phyloP scores from a whole-genome alignment of 352 stramenopile species.

The Phytophthora boehmeriae region DNA sequence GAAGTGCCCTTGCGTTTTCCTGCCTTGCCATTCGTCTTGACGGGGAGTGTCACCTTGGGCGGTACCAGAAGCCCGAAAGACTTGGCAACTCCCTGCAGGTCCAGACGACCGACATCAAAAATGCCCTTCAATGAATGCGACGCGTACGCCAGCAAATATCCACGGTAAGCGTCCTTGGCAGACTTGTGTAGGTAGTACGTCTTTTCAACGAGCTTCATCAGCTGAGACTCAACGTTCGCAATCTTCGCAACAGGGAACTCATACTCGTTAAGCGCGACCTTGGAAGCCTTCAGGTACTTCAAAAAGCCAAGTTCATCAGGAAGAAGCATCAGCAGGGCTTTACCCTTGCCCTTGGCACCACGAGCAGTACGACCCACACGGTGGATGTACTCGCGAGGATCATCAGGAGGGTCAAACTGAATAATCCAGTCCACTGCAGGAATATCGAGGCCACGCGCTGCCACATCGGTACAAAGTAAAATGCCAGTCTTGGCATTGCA shows the following conservation, averaged over 20 bases:
- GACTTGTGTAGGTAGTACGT: conserved; percentile 99
- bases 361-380: conserved; percentile 87
- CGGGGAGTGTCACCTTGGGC: conserved; percentile 96
- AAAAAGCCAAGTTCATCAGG: conserved; percentile 98
- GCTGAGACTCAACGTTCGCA: conserved; percentile 96
- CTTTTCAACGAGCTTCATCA: conserved; percentile 98
- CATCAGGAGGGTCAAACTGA: conserved; percentile 98
- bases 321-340: conserved; percentile 97
- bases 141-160: conserved; percentile 98
- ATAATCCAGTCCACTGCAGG: conserved; percentile 99
- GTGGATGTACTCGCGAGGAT: conserved; percentile 99
- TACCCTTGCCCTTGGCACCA: conserved; percentile 89
- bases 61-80: conserved; percentile 98
- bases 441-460: conserved; percentile 97
- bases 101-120: conserved; percentile 98
- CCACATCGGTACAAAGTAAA: conserved; percentile 98
- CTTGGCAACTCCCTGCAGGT: conserved; percentile 96
- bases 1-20: conserved; percentile 75
- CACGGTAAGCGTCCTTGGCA: conserved; percentile 97
- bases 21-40: conserved; percentile 84
- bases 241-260: conserved; percentile 98
- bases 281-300: conserved; percentile 97
- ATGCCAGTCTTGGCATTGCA: conserved; percentile 97
- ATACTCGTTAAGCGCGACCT: conserved; percentile 99
- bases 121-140: conserved; percentile 98